Conservation (phyloP, 805 yeast genomes). For the Metschnikowia vanudenii region DNA sequence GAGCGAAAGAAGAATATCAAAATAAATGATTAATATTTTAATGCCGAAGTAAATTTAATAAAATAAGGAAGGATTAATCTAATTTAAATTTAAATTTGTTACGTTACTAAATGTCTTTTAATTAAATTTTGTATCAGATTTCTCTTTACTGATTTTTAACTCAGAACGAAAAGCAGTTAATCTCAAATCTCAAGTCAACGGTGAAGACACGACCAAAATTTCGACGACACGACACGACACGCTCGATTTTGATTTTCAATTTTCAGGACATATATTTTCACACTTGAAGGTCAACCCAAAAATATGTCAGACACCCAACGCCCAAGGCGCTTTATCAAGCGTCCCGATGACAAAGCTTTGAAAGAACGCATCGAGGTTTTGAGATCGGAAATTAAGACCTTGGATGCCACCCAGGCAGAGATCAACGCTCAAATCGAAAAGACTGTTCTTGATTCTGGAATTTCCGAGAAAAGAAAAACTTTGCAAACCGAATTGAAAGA, state of each 20-base stretch:
- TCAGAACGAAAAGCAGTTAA: too few relatives aligned
- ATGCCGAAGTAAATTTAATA: too few relatives aligned
- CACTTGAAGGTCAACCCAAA: not conserved
- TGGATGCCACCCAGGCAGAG: conserved; percentile 53
- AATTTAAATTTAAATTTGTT: too few relatives aligned
- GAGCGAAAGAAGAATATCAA: too few relatives aligned
- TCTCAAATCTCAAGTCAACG: too few relatives aligned
- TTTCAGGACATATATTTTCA: not conserved
- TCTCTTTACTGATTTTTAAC: too few relatives aligned
- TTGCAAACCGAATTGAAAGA: conserved; percentile 40
- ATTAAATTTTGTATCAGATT: too few relatives aligned
- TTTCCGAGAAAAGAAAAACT: conserved; percentile 30
- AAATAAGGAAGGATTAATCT: too few relatives aligned
- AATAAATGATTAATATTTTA: too few relatives aligned
- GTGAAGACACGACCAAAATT: too few relatives aligned
- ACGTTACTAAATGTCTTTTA: too few relatives aligned
- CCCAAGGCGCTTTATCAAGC: conserved; percentile 58
- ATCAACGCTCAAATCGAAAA: conserved; percentile 54
- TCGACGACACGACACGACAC: too few relatives aligned
- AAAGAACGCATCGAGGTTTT: conserved; percentile 56
- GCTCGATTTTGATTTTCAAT: not conserved
- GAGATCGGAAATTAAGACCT: conserved; percentile 59
- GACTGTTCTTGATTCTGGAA: conserved; percentile 31
- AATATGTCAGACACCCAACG: conserved; percentile 23
- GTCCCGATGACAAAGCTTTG: conserved; percentile 68